Conservation (phyloP, 805 yeast genomes). For the Wickerhamomyces sydowiorum region DNA sequence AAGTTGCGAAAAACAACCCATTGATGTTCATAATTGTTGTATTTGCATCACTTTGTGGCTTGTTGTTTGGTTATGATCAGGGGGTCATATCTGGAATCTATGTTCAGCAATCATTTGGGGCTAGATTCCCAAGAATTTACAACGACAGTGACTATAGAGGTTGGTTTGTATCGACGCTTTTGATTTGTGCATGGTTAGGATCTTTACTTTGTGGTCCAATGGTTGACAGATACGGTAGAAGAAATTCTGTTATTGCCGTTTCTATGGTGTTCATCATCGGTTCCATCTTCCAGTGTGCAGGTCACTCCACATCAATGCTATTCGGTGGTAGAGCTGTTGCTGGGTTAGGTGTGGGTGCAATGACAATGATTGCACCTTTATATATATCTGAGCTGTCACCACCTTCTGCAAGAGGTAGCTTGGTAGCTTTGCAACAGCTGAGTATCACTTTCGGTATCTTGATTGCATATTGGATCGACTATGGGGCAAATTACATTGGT, state of each 20-base stretch:
- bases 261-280: conserved; percentile 37
- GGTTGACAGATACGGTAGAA: conserved; percentile 33
- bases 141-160: conserved; percentile 4
- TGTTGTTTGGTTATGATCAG: conserved; percentile 7
- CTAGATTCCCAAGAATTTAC: conserved; percentile 5
- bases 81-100: conserved; percentile 2
- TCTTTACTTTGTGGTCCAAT: conserved; percentile 34
- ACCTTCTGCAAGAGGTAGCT: conserved; percentile 35
- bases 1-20: conserved; percentile 1
- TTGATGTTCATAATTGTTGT: conserved; percentile 1
- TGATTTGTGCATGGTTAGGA: conserved; percentile 36
- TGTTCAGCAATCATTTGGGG: conserved; percentile 3
- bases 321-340: conserved; percentile 46
- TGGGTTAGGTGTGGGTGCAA: conserved; percentile 46
- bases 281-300: conserved; percentile 32
- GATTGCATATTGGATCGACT: conserved; percentile 43
- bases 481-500: conserved; percentile 31
- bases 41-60: conserved; percentile 4
- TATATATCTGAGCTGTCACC: conserved; percentile 39
- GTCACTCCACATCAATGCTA: conserved; percentile 26
- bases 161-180: conserved; percentile 5
- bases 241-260: conserved; percentile 29
- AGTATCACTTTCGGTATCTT: conserved; percentile 43
- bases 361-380: conserved; percentile 41
- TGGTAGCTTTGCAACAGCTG: conserved; percentile 38